Conservation (phyloP, 1,284 basidiomycete species). For the Ceratobasidium sp. region DNA sequence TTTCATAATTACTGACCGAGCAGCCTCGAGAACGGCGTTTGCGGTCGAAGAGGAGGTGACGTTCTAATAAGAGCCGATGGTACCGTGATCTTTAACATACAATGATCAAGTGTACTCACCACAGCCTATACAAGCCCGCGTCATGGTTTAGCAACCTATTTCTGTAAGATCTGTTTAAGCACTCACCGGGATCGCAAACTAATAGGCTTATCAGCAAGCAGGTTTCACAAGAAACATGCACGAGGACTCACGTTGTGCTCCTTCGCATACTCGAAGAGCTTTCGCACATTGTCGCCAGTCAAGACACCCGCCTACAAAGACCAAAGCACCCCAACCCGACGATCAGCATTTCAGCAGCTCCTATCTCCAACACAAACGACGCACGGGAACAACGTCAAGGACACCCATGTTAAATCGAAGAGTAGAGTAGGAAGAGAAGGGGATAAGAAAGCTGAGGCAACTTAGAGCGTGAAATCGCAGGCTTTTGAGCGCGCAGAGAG, state of each 20-base stretch:
- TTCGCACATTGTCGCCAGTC: slow-evolving; percentile 87
- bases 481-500: slow-evolving; percentile 20
- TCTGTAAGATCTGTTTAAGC: not conserved
- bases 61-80: slow-evolving; percentile 58
- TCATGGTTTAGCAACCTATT: slow-evolving; percentile 2
- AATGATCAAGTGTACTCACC: slow-evolving; percentile 60
- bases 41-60: slow-evolving; percentile 88
- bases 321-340: not conserved
- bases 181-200: slow-evolving; percentile 89
- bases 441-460: slow-evolving; percentile 15
- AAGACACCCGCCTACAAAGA: slow-evolving; percentile 78
- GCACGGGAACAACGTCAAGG: slow-evolving; percentile 75
- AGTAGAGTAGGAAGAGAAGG: slow-evolving; percentile 19
- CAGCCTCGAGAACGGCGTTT: slow-evolving; percentile 89
- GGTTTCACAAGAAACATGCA: not conserved
- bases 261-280: slow-evolving; percentile 88
- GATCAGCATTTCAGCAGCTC: slow-evolving; percentile 32
- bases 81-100: not conserved
- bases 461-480: slow-evolving; percentile 18
- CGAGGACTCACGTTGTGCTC: slow-evolving; percentile 72
- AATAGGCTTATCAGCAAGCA: slow-evolving; percentile 33
- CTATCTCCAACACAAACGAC: slow-evolving; percentile 49
- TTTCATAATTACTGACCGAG: slow-evolving; percentile 63
- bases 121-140: slow-evolving; percentile 64
- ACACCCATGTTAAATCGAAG: slow-evolving; percentile 58